These are phyloP conservation scores for Liriodendron chinense DNA, from an alignment of 164 flowering plant genomes.

Conservation along the genomic window DNA sequence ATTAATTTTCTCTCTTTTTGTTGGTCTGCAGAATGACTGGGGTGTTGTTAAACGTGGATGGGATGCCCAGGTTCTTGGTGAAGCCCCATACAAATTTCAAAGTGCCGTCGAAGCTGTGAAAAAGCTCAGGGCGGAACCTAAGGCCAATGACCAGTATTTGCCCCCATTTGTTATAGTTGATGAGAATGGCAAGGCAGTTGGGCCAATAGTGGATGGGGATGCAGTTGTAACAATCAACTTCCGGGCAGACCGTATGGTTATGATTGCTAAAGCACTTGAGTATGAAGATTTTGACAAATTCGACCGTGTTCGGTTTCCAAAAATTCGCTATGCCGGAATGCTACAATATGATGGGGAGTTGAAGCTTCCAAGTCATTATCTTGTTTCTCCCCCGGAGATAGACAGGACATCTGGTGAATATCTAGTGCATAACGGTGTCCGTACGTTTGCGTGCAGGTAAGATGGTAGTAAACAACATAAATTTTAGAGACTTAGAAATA, in stretches of 20 bases:
- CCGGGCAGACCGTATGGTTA: conserved; percentile 96
- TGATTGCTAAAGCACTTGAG: conserved; percentile 93
- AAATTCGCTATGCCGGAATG: conserved; percentile 96
- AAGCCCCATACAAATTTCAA: conserved; percentile 86
- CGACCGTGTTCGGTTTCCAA: conserved; percentile 87
- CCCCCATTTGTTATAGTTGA: conserved; percentile 97
- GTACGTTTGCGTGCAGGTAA: conserved; percentile 97
- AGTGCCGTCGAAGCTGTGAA: conserved; percentile 84
- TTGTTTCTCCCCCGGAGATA: conserved; percentile 93
- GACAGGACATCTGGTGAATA: conserved; percentile 99
- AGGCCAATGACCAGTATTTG: conserved; percentile 72
- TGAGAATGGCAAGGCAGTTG: conserved; percentile 75
- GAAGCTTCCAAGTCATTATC: conserved; percentile 79
- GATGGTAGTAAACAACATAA: neutral
- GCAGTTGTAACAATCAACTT: conserved; percentile 94
- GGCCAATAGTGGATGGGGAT: conserved; percentile 94
- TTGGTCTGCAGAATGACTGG: conserved; percentile 82
- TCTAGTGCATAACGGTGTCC: conserved; percentile 76
- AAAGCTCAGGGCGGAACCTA: conserved; percentile 55
- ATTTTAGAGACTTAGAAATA: too few species aligned
- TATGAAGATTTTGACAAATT: conserved; percentile 82
- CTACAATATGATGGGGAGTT: conserved; percentile 97
- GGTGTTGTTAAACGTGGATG: conserved; percentile 89
- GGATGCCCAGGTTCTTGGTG: conserved; percentile 99
- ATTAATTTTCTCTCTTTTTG: neutral